Base-by-base conservation (phyloP, 108 stramenopile species). In the Pseudonitzschia multiseries region DNA sequence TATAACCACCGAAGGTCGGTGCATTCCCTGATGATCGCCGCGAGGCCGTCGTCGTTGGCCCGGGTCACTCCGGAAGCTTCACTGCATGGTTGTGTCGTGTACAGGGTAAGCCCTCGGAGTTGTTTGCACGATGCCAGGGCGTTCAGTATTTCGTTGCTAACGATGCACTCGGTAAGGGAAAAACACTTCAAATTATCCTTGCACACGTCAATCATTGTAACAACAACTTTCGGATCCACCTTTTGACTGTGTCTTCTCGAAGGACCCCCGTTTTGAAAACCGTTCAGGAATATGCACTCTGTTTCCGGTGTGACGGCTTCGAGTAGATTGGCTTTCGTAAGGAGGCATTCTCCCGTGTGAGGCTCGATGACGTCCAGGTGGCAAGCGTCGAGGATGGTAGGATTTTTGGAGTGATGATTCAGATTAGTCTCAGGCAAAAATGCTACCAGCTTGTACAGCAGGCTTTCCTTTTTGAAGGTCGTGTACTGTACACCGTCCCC, bases 71-170 rank as follows among this genome's bases (percentile, higher is more conserved):
- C 26, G 29, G 57, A 15, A 27, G 14, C 4, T 14, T 5, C 22
- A 15, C 6, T 27, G 29, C 29, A 59, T 8, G 27, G 8, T 59
- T 59, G 57, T 59, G 57, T 59, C 26, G 29, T 26, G 14, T 28
- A 59, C 14, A 59, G 29, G 13, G 29, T 59, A 14, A 59, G 29
- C 24, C 57, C 57, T 59, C 29, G 8, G 24, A 59, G 57, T 26
- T 27, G 15, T 31, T 59, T 59, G 29, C 57, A 59, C 29, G 27
- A 31, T 59, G 57, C 57, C 21, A 59, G 29, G 27, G 57, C 57
- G 57, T 31, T 10, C 29, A 59, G n/a, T n/a, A 59, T 59, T 59
- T 59, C 57, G 29, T 59, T 59, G 57, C 29, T 59, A 15, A 59
- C 12, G 14, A 59, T 31, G 29, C 57, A 31, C n/a, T 59, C 57